Percentiles rank a stretch among this genome's conserved stretches.
These are phyloP conservation scores for Hypomontagnella submonticulosa DNA, from an alignment of 495 filamentous ascomycete genomes.

Conservation along the genomic window DNA sequence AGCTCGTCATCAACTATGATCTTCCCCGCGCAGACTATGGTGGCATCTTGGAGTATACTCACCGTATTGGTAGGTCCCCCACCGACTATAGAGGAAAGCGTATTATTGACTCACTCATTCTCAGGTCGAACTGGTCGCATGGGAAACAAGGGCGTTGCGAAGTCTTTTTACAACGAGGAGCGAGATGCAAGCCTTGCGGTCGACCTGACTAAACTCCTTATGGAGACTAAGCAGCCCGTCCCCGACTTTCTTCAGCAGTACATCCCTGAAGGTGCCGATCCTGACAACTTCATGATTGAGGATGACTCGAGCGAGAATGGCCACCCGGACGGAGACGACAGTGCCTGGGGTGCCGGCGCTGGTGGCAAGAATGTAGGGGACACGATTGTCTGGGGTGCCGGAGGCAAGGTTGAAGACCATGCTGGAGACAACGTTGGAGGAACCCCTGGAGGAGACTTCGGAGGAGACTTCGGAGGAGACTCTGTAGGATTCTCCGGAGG, in stretches of 20 bases:
- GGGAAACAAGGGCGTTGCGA: conserved; percentile 85
- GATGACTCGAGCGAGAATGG: conserved; percentile 72
- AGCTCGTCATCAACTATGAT: conserved; percentile 94
- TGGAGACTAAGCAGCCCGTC: conserved; percentile 79
- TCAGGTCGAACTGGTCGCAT: conserved; percentile 92
- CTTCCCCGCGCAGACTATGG: conserved; percentile 75
- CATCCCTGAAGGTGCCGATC: conserved; percentile 63
- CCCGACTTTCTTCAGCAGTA: conserved; percentile 82
- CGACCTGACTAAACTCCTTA: conserved; percentile 77
- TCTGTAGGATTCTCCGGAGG: no score
- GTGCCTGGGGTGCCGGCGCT: conserved; percentile 6
- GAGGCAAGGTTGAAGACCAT: conserved; percentile 9
- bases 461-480: no score
- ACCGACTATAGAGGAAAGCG: background rate
- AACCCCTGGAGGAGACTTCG: background rate
- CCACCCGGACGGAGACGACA: conserved; percentile 26
- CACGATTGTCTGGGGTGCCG: conserved; percentile 2
- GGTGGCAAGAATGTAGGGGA: no score
- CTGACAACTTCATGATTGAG: conserved; percentile 64
- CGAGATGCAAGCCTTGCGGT: conserved; percentile 73
- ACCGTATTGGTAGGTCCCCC: conserved; percentile 81
- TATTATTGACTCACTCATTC: conserved; percentile 32
- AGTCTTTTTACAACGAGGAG: conserved; percentile 79
- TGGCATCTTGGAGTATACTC: conserved; percentile 94
- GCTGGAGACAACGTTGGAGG: background rate